A percentile compares a stretch with the other conserved stretches of the same genome.
These are phyloP conservation scores for Penicillium sp. DNA, from an alignment of 2,329 filamentous ascomycete species.

Conservation along the genomic window DNA sequence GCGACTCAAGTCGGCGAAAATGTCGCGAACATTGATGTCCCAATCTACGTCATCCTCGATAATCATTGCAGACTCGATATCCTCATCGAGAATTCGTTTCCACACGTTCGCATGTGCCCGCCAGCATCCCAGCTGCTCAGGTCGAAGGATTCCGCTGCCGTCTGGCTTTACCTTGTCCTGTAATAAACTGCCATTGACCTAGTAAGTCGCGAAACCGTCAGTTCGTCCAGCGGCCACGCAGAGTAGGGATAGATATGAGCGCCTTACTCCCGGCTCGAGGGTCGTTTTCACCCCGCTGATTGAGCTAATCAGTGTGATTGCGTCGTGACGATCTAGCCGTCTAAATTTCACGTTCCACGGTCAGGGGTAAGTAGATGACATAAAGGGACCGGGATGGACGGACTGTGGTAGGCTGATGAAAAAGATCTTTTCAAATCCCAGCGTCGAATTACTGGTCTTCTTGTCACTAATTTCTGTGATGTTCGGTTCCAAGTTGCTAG, in stretches of 20 bases:
- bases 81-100: slow-evolving; percentile 4
- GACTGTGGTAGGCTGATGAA: slow-evolving; percentile 6
- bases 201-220: background rate
- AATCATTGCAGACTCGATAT: slow-evolving; percentile 2
- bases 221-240: background rate
- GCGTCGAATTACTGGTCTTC: background rate
- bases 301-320: slow-evolving; percentile 3
- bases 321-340: slow-evolving; percentile 5
- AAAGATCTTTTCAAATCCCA: slow-evolving; percentile 6
- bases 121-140: slow-evolving; percentile 6
- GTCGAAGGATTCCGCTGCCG: slow-evolving; percentile 1
- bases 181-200: slow-evolving; percentile 6
- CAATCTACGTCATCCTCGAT: slow-evolving; percentile 4
- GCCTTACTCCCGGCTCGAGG: background rate
- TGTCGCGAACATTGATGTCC: slow-evolving; percentile 1
- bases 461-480: background rate
- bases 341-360: background rate
- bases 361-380: background rate
- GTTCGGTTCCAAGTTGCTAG: too few species aligned
- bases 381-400: background rate
- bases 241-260: background rate
- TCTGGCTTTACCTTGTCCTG: background rate
- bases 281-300: background rate
- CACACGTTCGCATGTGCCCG: slow-evolving; percentile 6
- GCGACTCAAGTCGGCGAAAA: slow-evolving; percentile 2